Conservation (phyloP, 495 filamentous ascomycete species). For the Penicillium cinerascens region DNA sequence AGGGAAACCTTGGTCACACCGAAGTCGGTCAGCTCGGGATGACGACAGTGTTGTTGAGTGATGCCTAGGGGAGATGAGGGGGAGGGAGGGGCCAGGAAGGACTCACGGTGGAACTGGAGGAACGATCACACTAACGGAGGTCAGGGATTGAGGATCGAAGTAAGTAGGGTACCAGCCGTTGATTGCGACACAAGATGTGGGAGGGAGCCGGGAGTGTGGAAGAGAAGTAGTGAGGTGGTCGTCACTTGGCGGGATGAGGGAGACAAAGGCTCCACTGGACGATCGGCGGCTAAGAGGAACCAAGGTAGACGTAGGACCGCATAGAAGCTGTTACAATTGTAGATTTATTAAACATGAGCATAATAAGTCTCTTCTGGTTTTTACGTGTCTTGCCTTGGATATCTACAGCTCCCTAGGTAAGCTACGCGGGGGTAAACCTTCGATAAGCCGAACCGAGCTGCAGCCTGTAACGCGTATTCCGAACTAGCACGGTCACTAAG, state of each 20-base stretch:
- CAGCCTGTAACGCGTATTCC: neutral
- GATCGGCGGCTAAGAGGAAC: constrained; percentile 42
- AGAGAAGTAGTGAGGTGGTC: constrained; percentile 33
- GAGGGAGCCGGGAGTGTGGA: constrained; percentile 18
- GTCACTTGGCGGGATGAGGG: constrained; percentile 37
- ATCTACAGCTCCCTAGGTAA: neutral
- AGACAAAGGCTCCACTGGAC: constrained; percentile 36
- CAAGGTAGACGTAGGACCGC: constrained; percentile 13
- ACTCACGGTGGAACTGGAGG: constrained; percentile 12
- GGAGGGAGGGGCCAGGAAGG: constrained; percentile 11
- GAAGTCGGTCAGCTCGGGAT: constrained; percentile 20
- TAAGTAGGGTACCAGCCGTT: constrained; percentile 9
- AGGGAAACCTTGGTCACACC: constrained; percentile 3
- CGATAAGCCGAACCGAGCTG: neutral
- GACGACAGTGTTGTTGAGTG: constrained; percentile 17
- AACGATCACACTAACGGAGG: constrained; percentile 8
- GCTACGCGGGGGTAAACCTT: neutral
- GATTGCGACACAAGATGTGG: constrained; percentile 12
- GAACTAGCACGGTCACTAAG: neutral
- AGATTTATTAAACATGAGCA: neutral
- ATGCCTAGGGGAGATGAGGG: constrained; percentile 29
- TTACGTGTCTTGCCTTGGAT: neutral
- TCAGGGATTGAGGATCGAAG: constrained; percentile 11
- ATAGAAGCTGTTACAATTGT: constrained; percentile 1
- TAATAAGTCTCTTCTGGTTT: neutral